These are phyloP conservation scores for Aspergillus puulaauensis DNA, from an alignment of 2,329 filamentous ascomycete genomes.

Conservation along the genomic window DNA sequence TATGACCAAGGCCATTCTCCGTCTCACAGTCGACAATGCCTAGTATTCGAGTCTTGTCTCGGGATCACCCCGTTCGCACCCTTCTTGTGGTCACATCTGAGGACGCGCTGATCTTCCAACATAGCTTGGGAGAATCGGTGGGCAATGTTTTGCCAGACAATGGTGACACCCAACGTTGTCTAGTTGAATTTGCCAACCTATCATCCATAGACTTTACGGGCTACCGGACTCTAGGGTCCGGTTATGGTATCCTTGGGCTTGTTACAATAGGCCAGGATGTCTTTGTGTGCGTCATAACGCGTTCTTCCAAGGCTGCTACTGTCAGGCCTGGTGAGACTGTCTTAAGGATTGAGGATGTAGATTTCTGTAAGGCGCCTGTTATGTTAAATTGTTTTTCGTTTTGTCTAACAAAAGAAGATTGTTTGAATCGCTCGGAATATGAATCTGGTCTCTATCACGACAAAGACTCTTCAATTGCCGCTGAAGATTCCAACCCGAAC, in stretches of 20 bases:
- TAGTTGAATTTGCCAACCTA: constrained; percentile 78
- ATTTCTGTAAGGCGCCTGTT: constrained; percentile 61
- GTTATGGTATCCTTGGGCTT: constrained; percentile 83
- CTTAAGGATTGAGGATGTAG: constrained; percentile 79
- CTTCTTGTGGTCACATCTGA: constrained; percentile 80
- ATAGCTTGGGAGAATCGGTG: constrained; percentile 64
- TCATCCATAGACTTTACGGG: constrained; percentile 68
- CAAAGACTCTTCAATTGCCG: constrained; percentile 52
- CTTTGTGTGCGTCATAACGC: constrained; percentile 86
- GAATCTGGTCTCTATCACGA: constrained; percentile 69
- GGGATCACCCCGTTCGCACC: constrained; percentile 81
- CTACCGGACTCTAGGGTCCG: constrained; percentile 74
- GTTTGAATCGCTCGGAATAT: constrained; percentile 81
- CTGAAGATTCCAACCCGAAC: constrained; percentile 54
- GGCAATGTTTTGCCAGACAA: constrained; percentile 39
- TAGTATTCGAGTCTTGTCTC: constrained; percentile 73
- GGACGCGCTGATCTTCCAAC: constrained; percentile 80
- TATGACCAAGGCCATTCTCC: neutral
- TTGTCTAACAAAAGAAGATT: constrained; percentile 56
- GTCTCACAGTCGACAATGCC: constrained; percentile 45
- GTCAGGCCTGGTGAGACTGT: constrained; percentile 86
- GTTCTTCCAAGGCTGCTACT: constrained; percentile 73
- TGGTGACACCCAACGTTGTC: constrained; percentile 62
- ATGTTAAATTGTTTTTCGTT: neutral
- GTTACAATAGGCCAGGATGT: constrained; percentile 82